Conservation (phyloP, 148 eudicot genomes). For the Vaccinium macrocarpon region DNA sequence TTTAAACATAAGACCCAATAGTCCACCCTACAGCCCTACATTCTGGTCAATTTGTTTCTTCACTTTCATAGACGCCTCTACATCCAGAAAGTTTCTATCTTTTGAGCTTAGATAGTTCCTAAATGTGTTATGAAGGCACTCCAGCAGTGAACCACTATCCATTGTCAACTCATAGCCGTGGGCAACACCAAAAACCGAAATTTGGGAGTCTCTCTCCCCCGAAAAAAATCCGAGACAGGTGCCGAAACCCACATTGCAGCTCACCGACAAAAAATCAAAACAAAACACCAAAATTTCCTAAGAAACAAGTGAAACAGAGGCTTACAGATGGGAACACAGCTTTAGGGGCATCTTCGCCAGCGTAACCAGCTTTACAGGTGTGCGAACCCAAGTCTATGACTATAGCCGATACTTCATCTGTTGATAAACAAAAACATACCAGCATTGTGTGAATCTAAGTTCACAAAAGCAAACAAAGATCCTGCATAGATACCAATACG, state of each 20-base stretch:
- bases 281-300: background rate
- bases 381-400: slow-evolving; percentile 91
- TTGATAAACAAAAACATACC: background rate
- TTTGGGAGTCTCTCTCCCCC: background rate
- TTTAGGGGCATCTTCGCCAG: slow-evolving; percentile 99
- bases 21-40: slow-evolving; percentile 2
- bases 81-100: background rate
- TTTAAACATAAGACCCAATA: background rate
- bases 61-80: no score
- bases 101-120: background rate
- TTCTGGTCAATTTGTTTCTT: slow-evolving; percentile 3
- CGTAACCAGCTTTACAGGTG: slow-evolving; percentile 96
- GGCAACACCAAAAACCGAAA: background rate
- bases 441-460: background rate
- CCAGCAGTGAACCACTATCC: background rate
- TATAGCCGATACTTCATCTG: slow-evolving; percentile 96
- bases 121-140: background rate
- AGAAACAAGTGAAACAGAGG: background rate
- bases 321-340: slow-evolving; percentile 94
- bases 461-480: background rate
- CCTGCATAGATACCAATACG: background rate
- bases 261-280: background rate
- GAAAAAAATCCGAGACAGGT: background rate
- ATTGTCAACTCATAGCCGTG: background rate
- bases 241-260: background rate